Percentiles rank a stretch among this genome's conserved stretches.
phyloP scores from a whole-genome alignment of 305 asterid genomes.

The Fraxinus floribunda region DNA sequence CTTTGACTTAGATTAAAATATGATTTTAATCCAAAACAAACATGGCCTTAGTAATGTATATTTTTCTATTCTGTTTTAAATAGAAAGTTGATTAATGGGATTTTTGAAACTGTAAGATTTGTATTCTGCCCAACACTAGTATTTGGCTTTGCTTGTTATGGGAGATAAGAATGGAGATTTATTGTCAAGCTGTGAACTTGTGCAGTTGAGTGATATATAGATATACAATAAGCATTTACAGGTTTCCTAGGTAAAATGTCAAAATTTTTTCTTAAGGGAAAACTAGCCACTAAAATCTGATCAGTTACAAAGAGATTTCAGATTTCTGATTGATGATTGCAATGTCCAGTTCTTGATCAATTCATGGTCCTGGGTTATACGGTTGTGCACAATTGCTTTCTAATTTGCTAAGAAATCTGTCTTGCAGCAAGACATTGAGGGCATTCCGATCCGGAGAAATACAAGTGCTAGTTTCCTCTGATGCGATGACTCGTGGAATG shows the following conservation, averaged over 20 bases:
- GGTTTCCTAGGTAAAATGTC: neutral
- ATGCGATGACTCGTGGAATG: conserved; percentile 93
- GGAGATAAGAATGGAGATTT: neutral
- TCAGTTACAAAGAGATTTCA: neutral
- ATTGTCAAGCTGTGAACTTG: neutral
- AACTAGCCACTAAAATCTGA: neutral
- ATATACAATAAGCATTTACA: neutral
- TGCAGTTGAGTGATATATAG: neutral
- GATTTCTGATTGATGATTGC: neutral
- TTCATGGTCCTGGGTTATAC: neutral
- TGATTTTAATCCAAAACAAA: no score
- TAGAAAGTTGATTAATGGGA: neutral
- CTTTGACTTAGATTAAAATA: no score
- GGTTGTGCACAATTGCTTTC: neutral
- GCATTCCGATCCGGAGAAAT: conserved; percentile 68
- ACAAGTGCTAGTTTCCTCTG: conserved; percentile 76
- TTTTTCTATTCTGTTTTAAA: neutral
- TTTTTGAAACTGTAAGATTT: neutral
- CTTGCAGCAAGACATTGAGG: conserved; percentile 64
- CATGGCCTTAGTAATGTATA: neutral
- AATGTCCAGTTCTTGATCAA: neutral
- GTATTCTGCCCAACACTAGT: neutral
- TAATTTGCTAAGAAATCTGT: conserved; percentile 17
- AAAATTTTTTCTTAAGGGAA: neutral
- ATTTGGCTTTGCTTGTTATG: neutral